Base-by-base conservation (phyloP, 352 stramenopile species). In the Globisporangium alternatum region DNA sequence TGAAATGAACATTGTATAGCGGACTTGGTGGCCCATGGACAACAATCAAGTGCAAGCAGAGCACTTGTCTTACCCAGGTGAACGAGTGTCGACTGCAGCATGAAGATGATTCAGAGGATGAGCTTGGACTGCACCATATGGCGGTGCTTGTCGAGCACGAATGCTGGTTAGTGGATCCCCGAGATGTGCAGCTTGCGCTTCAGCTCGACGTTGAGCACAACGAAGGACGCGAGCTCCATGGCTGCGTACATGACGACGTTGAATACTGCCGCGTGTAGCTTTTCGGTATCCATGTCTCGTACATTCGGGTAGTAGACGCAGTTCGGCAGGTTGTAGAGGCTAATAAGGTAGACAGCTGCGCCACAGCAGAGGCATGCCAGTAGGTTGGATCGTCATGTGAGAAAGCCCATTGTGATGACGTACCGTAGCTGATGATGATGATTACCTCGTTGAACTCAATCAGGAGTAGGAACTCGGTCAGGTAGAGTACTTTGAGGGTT, bases 391-490 rank as follows among this genome's bases (percentile, higher is more conserved):
- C n/a, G n/a, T n/a, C n/a, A n/a, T n/a, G 5, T 37, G 5, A 37
- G 31, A 43, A 15, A 43, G 37, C 9, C 3, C 31, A 37, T 37
- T 7, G 10, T 43, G 3, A 43, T 15, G 8, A 63, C 63, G 2
- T 57, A 70, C 58, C 43, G 53, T 70, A 70, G 39, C 67, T 35
- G 25, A 71, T 9, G 4, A 60, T 59, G 52, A 59, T 67, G 15
- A 71, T 44, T 12, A 71, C 60, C 25, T 71, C 65, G 19, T 43
- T 64, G 54, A 64, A 71, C 55, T 71, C 65, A 44, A 71, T 60
- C 9, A 71, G 60, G n/a, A 82, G 25, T 19, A 83, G 33, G 13
- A 80, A 86, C 66, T 83, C 74, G 2, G 77, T 75, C 51, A 80
- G 64, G 41, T 82, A 77, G 3, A 85, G 64, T 39, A 81, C 45